Conservation (phyloP, 192 early-diverging fungal species). For the Nowakowskiella sp. region DNA sequence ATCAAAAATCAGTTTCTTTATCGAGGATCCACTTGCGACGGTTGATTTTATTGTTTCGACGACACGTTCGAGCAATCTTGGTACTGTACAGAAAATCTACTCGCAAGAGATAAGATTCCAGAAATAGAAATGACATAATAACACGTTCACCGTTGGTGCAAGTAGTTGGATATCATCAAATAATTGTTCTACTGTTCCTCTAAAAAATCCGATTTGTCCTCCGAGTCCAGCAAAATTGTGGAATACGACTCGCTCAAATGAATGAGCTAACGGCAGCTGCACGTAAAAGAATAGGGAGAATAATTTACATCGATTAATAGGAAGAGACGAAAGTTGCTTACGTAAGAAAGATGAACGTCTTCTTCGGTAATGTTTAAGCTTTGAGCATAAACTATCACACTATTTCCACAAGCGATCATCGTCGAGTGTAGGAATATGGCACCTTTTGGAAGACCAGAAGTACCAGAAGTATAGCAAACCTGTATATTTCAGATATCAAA, state of each 20-base stretch:
- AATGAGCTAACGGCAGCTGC: constrained; percentile 80
- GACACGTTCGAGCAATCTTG: constrained; percentile 80
- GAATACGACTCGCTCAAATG: constrained; percentile 59
- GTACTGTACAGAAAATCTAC: constrained; percentile 74
- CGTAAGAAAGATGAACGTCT: constrained; percentile 45
- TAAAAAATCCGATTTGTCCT: constrained; percentile 62
- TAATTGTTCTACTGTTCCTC: constrained; percentile 60
- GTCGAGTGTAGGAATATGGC: constrained; percentile 16
- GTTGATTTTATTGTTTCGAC: constrained; percentile 57
- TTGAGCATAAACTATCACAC: constrained; percentile 4
- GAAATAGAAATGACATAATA: too few relatives aligned
- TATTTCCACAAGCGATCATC: constrained; percentile 11
- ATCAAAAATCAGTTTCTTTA: constrained; percentile 2
- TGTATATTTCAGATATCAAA: constrained; percentile 2
- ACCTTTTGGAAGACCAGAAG: constrained; percentile 39
- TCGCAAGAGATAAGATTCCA: too few relatives aligned
- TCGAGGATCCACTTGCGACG: not conserved
- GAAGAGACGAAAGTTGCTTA: not conserved
- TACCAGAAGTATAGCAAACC: constrained; percentile 70
- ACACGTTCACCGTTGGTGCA: too few relatives aligned
- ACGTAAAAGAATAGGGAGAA: not conserved
- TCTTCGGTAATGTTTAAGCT: not conserved
- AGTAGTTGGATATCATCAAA: constrained; percentile 78
- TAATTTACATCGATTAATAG: constrained; percentile 5
- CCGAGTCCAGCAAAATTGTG: constrained; percentile 34